phyloP scores from a whole-genome alignment of 306 rosid species.

The Medicago arabica region DNA sequence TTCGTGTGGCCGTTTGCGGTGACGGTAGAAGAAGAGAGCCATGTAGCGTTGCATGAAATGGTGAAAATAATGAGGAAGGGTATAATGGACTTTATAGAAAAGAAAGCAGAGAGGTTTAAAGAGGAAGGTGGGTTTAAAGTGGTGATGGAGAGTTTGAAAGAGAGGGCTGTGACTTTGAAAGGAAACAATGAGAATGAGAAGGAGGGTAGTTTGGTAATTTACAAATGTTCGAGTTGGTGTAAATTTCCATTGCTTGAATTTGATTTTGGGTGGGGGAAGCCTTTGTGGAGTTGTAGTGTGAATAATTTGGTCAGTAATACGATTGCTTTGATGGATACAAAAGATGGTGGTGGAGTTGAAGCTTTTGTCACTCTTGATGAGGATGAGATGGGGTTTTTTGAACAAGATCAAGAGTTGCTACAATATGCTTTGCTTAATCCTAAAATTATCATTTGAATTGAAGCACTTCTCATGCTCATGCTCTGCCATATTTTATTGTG shows the following conservation, averaged over 20 bases:
- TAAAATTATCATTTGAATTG: neutral
- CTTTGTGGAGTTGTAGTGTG: constrained; percentile 50
- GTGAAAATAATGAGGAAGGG: constrained; percentile 48
- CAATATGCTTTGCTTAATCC: constrained; percentile 47
- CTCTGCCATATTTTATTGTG: neutral
- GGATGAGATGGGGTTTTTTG: constrained; percentile 1
- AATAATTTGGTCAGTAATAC: constrained; percentile 49
- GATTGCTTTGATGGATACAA: constrained; percentile 51
- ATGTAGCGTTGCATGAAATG: constrained; percentile 40
- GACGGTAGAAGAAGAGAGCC: constrained; percentile 46
- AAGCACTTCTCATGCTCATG: neutral
- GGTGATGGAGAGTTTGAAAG: constrained; percentile 49
- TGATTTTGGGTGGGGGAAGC: constrained; percentile 58
- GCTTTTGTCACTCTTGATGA: constrained; percentile 46
- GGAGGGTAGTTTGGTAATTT: constrained; percentile 6
- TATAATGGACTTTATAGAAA: constrained; percentile 43
- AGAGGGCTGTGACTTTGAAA: constrained; percentile 41
- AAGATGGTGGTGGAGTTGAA: constrained; percentile 49
- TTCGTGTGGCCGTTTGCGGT: constrained; percentile 55
- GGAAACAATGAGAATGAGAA: neutral
- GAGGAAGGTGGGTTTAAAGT: constrained; percentile 44
- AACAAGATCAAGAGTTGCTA: constrained; percentile 18
- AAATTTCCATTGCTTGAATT: constrained; percentile 42
- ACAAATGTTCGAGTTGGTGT: constrained; percentile 60
- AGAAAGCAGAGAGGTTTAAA: constrained; percentile 33